These are phyloP conservation scores for Thalassiosira hispida DNA, from an alignment of 352 stramenopile species.

Conservation along the genomic window DNA sequence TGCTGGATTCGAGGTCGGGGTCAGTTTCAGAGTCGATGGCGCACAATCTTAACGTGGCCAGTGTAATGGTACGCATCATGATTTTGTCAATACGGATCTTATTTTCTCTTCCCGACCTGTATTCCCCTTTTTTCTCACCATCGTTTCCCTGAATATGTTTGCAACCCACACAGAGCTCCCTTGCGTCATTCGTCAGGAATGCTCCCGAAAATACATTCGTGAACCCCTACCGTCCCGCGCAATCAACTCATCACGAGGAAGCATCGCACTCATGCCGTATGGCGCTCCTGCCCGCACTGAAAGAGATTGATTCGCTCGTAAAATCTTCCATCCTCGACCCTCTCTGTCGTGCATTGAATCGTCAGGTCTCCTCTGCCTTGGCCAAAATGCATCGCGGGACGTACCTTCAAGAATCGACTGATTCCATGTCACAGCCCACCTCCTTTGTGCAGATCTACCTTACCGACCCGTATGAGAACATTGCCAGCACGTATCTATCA, in stretches of 20 bases:
- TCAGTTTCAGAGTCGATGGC: constrained; percentile 59
- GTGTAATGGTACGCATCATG: constrained; percentile 63
- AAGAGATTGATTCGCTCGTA: constrained; percentile 79
- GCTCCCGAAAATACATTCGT: constrained; percentile 80
- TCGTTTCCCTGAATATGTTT: too few species aligned
- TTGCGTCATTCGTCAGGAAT: constrained; percentile 68
- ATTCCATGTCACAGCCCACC: constrained; percentile 30
- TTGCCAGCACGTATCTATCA: constrained; percentile 61
- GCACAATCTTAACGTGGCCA: constrained; percentile 77
- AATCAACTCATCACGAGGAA: constrained; percentile 79
- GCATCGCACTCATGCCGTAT: constrained; percentile 69
- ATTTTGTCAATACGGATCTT: neutral
- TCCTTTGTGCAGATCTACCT: constrained; percentile 81
- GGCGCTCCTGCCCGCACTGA: constrained; percentile 65
- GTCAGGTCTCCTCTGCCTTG: constrained; percentile 55
- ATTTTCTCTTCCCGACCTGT: constrained; percentile 2
- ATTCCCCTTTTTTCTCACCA: constrained; percentile 6
- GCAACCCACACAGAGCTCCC: constrained; percentile 46
- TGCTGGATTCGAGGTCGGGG: constrained; percentile 43
- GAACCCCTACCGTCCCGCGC: constrained; percentile 73
- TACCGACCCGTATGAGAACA: constrained; percentile 61
- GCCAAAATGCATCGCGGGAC: constrained; percentile 73
- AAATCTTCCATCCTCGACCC: constrained; percentile 65
- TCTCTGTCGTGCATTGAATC: constrained; percentile 70
- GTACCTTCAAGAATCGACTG: constrained; percentile 58